Conservation (phyloP, 2,329 filamentous ascomycete species). For the Trichoderma sp. region DNA sequence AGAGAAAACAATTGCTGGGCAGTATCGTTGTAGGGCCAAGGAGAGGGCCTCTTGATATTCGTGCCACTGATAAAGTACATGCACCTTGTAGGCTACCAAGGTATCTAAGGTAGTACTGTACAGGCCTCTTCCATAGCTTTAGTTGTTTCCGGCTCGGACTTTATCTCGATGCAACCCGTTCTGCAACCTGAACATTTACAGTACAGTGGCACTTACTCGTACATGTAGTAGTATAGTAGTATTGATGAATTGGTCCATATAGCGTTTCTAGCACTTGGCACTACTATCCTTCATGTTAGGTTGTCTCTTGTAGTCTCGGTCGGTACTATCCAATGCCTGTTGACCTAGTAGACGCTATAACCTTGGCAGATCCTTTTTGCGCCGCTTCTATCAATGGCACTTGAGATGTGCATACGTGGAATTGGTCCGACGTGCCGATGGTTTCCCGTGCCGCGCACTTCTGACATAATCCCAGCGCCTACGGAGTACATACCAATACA, state of each 20-base stretch:
- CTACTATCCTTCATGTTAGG: neutral
- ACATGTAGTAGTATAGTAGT: neutral
- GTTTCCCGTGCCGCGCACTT: neutral
- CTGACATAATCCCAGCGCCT: neutral
- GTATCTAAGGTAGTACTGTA: neutral
- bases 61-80: neutral
- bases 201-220: neutral
- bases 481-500: too few relatives aligned
- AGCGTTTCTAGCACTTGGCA: neutral
- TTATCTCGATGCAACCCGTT: neutral
- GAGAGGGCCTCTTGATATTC: neutral
- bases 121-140: neutral
- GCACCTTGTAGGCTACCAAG: neutral
- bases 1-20: neutral
- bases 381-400: neutral
- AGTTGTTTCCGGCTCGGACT: slow-evolving; percentile 5
- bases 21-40: neutral
- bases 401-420: neutral
- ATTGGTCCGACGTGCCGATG: neutral
- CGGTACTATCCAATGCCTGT: neutral
- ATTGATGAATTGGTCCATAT: neutral
- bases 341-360: neutral
- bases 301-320: neutral
- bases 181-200: neutral
- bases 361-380: neutral